Percentiles rank a stretch among this genome's conserved stretches.
Conservation (phyloP, 1,139 yeast species). For the Suhomyces guaymorum region DNA sequence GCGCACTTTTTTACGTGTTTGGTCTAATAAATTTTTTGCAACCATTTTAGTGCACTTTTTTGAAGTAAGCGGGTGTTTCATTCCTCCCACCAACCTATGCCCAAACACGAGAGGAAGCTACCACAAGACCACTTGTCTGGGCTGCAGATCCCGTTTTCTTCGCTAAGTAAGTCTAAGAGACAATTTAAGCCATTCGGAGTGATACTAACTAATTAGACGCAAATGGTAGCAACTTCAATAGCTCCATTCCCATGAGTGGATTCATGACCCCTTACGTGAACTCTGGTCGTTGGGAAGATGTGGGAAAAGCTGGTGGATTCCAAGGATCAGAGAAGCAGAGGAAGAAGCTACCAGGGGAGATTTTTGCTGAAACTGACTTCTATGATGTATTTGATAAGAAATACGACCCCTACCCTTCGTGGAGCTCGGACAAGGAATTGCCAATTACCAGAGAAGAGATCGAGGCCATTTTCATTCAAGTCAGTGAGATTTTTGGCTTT, state of each 20-base stretch:
- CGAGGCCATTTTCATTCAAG: slow-evolving; percentile 86
- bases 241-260: slow-evolving; percentile 47
- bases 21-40: too few relatives aligned
- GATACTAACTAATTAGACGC: slow-evolving; percentile 4
- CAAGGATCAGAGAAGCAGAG: slow-evolving; percentile 23
- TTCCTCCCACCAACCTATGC: too few relatives aligned
- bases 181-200: too few relatives aligned
- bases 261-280: slow-evolving; percentile 42
- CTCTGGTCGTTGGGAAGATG: slow-evolving; percentile 48
- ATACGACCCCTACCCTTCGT: slow-evolving; percentile 60
- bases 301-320: slow-evolving; percentile 31
- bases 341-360: slow-evolving; percentile 24
- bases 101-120: too few relatives aligned
- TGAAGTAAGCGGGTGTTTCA: too few relatives aligned
- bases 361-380: slow-evolving; percentile 43
- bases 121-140: too few relatives aligned
- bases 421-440: slow-evolving; percentile 40
- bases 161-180: too few relatives aligned
- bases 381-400: slow-evolving; percentile 39
- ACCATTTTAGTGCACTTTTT: too few relatives aligned
- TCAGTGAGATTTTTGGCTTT: slow-evolving; percentile 91
- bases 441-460: slow-evolving; percentile 61
- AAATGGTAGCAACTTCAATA: slow-evolving; percentile 1
- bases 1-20: too few relatives aligned
- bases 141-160: too few relatives aligned